Evolutionary conservation across 164 flowering plant genomes (phyloP).

Genomic region (Akebia trifoliata): DNA sequence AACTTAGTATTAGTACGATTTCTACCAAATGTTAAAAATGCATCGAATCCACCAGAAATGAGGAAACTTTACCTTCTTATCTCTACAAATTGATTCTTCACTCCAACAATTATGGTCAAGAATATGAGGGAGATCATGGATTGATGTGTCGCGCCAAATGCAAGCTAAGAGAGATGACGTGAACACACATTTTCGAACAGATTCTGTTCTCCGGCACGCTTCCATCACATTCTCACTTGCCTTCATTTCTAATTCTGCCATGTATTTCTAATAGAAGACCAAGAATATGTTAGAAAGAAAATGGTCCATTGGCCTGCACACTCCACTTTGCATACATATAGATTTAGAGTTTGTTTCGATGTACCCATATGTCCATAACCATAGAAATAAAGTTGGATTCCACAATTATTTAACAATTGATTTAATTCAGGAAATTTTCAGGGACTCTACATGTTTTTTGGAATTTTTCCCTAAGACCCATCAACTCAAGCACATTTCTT

Average conservation of each 20-base stretch:
- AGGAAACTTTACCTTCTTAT: constrained; percentile 49
- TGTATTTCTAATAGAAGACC: constrained; percentile 37
- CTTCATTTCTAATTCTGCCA: constrained; percentile 62
- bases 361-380: too few relatives aligned
- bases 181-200: constrained; percentile 57
- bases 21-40: not conserved
- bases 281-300: not conserved
- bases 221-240: constrained; percentile 57
- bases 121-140: constrained; percentile 16
- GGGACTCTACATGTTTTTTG: too few relatives aligned
- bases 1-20: not conserved
- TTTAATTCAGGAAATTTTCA: too few relatives aligned
- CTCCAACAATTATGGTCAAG: constrained; percentile 70
- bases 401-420: too few relatives aligned
- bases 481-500: too few relatives aligned
- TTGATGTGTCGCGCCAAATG: constrained; percentile 41
- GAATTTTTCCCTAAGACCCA: too few relatives aligned
- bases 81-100: constrained; percentile 53
- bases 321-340: too few relatives aligned
- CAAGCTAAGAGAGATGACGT: constrained; percentile 80
- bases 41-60: not conserved
- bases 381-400: too few relatives aligned
- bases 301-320: too few relatives aligned
- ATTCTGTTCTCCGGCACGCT: constrained; percentile 56
- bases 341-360: too few relatives aligned